These are phyloP conservation scores for Talaromyces pinophilus DNA, from an alignment of 2,329 filamentous ascomycete genomes.

Conservation along the genomic window DNA sequence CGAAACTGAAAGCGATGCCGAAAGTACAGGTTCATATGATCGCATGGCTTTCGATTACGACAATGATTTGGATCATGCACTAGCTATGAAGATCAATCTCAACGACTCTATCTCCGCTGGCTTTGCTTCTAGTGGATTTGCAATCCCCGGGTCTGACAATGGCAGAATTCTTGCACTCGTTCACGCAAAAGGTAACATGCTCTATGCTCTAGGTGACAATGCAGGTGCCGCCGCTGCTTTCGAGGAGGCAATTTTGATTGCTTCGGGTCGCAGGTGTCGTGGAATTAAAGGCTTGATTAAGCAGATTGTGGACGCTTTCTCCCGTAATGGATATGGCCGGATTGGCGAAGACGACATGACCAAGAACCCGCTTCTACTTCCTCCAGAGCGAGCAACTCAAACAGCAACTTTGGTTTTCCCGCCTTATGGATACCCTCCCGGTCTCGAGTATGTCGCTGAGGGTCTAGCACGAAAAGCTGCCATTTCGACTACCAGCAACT, in stretches of 20 bases:
- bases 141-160: constrained; percentile 81
- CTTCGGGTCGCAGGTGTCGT: constrained; percentile 68
- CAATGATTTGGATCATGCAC: constrained; percentile 38
- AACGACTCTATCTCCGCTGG: constrained; percentile 46
- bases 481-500: constrained; percentile 92
- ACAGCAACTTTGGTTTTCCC: constrained; percentile 84
- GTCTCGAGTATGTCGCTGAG: constrained; percentile 70
- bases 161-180: constrained; percentile 90
- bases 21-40: constrained; percentile 59
- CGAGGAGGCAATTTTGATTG: constrained; percentile 91
- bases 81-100: constrained; percentile 30
- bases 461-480: constrained; percentile 74
- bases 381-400: constrained; percentile 78
- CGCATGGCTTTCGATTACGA: constrained; percentile 60
- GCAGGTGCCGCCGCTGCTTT: constrained; percentile 81
- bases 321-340: constrained; percentile 39
- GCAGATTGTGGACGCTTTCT: constrained; percentile 71
- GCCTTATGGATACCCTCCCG: constrained; percentile 73
- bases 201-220: constrained; percentile 86
- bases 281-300: constrained; percentile 78
- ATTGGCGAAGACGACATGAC: constrained; percentile 36
- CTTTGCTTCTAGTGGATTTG: constrained; percentile 80
- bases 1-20: constrained; percentile 60
- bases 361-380: constrained; percentile 70
- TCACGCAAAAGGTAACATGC: constrained; percentile 97